Evolutionary conservation across 768 basidiomycete species (phyloP), one percentile per base, ranked within the genome.

Genomic region (Steccherinum ochraceum): DNA sequence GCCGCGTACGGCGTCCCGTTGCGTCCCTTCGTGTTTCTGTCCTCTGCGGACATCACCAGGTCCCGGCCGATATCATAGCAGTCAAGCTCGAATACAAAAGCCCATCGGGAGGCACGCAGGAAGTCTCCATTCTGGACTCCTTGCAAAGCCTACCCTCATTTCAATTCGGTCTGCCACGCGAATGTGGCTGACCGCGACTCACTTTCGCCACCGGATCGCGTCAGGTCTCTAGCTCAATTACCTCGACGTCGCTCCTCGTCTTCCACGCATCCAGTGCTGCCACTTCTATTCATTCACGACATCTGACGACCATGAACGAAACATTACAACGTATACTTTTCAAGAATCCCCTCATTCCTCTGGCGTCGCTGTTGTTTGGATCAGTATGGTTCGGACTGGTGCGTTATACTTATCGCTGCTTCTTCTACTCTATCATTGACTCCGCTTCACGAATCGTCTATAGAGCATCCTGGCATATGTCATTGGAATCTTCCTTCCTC

Each of bases 381-480:
- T 51, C 50, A 13, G 27, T 40, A 25, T 55, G 53, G 53, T 55
- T 55, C 24, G 40, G 30, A 46, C 20, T 51, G 50, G 53, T 55
- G 39, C 18, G 53, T 51, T 3, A 4, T 23, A 23, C 5, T 13
- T 12, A 27, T 26, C 12, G 3, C 24, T 16, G n/a, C 20, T 10
- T 43, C 41, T 43, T 43, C 30, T 35, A 40, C 18, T 21, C 13
- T 16, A 51, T 30, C 19, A n/a, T 4, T 23, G 20, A 16, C 4
- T 43, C 16, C 7, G 30, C 7, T 7, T 16, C 30, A 7, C 30
- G 16, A 35, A 7, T 7, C 30, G 30, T n/a, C 24, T 25, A 3
- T 46, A 55, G 53, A 55, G 53, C 27, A 45, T 55, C 20, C 30
- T 45, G 20, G 23, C 42, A n/a, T 19, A 46, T n/a, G 24, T 21